A percentile compares a stretch with the other conserved stretches of the same genome.
phyloP scores from a whole-genome alignment of 441 rosid species.

The Eruca vesicaria region DNA sequence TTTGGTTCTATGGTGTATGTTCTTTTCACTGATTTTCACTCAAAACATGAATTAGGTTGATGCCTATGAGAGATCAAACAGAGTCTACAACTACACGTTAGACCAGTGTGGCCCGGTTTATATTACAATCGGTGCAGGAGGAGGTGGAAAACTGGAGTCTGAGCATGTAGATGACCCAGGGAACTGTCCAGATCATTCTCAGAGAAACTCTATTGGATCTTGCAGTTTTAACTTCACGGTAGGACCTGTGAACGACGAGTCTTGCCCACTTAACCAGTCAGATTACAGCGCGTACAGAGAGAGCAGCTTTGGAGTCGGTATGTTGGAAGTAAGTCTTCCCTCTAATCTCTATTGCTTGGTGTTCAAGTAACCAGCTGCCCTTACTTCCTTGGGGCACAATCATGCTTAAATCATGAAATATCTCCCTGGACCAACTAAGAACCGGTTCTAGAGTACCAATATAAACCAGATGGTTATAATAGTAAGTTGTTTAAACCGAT shows the following conservation, averaged over 20 bases:
- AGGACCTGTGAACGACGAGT: conserved; percentile 55
- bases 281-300: conserved; percentile 90
- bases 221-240: conserved; percentile 68
- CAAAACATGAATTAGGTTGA: conserved; percentile 1
- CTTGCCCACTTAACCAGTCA: conserved; percentile 75
- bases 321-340: conserved; percentile 54
- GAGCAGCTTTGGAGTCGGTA: conserved; percentile 87
- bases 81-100: conserved; percentile 70
- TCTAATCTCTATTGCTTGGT: neutral
- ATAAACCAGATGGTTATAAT: neutral
- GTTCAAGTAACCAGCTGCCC: conserved; percentile 9
- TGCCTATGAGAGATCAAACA: conserved; percentile 83
- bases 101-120: conserved; percentile 86
- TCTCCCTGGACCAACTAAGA: neutral
- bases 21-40: neutral
- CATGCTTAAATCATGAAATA: neutral
- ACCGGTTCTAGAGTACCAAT: neutral
- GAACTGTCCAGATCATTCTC: conserved; percentile 61
- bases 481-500: neutral
- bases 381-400: neutral
- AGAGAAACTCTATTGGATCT: conserved; percentile 47
- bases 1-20: neutral
- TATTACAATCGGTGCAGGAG: conserved; percentile 72
- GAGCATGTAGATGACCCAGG: conserved; percentile 79
- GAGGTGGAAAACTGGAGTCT: conserved; percentile 61